phyloP scores from a whole-genome alignment of 169 alveolate genomes.

The Cryptosporidium parvum region DNA sequence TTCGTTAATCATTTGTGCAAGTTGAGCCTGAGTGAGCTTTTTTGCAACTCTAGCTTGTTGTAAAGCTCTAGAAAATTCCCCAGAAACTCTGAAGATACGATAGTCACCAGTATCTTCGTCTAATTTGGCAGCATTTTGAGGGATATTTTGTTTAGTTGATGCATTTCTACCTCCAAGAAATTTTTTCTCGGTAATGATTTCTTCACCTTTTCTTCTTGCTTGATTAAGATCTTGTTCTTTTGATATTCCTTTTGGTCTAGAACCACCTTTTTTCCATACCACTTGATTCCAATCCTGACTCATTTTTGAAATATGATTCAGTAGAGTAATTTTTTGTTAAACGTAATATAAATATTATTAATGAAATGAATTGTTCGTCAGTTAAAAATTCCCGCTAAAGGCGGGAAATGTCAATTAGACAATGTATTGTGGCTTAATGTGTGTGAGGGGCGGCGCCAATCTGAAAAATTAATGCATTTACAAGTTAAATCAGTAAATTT shows the following conservation, averaged over 20 bases:
- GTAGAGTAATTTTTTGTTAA: background rate
- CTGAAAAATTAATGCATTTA: background rate
- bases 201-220: conserved; percentile 72
- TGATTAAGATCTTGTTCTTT: conserved; percentile 67
- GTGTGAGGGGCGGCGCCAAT: conserved; percentile 22
- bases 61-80: conserved; percentile 73
- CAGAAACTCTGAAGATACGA: conserved; percentile 67
- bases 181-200: conserved; percentile 64
- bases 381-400: background rate
- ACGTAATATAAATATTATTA: background rate
- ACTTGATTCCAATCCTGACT: conserved; percentile 72
- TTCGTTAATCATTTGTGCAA: conserved; percentile 86
- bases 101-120: conserved; percentile 75
- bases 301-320: background rate
- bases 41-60: conserved; percentile 83
- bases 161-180: conserved; percentile 64
- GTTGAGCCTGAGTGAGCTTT: conserved; percentile 83
- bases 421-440: conserved; percentile 7
- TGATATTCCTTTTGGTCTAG: conserved; percentile 61
- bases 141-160: conserved; percentile 44
- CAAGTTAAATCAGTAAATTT: background rate
- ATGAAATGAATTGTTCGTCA: background rate
- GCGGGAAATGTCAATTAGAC: conserved; percentile 29
- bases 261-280: conserved; percentile 65
- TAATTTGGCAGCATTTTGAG: conserved; percentile 54